Evolutionary conservation across 2,329 filamentous ascomycete species (phyloP).

Genomic region (Aspergillus fumigatus): DNA sequence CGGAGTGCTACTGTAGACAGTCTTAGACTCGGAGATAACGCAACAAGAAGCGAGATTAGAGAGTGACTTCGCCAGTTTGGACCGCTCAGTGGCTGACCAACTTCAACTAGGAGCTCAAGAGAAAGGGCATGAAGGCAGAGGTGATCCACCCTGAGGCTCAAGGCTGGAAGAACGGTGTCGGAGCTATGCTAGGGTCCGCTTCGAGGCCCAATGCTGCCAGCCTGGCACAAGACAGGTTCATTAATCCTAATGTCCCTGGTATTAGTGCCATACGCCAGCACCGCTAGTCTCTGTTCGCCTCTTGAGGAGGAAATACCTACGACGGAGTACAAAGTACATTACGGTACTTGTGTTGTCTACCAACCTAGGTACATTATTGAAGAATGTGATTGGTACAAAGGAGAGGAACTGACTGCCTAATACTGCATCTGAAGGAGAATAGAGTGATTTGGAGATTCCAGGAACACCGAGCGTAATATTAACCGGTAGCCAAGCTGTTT

Average conservation of each 20-base stretch:
- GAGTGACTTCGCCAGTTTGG: not conserved
- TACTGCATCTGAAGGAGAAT: too few species aligned
- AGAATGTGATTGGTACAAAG: not conserved
- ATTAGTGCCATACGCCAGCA: not conserved
- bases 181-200: not conserved
- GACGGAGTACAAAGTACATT: too few species aligned
- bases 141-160: not conserved
- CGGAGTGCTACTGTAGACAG: not conserved
- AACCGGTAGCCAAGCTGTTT: too few species aligned
- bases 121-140: not conserved
- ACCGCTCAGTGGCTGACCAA: not conserved
- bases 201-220: not conserved
- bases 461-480: not conserved
- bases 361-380: too few species aligned
- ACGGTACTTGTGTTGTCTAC: not conserved
- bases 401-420: too few species aligned
- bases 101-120: not conserved
- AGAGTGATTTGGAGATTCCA: not conserved
- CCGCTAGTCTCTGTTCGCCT: not conserved
- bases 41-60: not conserved
- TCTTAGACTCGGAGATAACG: not conserved
- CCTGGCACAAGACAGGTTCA: not conserved
- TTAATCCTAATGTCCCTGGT: not conserved
- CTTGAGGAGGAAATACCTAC: not conserved
- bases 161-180: not conserved